A percentile compares a stretch with the other conserved stretches of the same genome.
phyloP scores from a whole-genome alignment of 2,329 filamentous ascomycete genomes.

The Sphaerulina musiva region DNA sequence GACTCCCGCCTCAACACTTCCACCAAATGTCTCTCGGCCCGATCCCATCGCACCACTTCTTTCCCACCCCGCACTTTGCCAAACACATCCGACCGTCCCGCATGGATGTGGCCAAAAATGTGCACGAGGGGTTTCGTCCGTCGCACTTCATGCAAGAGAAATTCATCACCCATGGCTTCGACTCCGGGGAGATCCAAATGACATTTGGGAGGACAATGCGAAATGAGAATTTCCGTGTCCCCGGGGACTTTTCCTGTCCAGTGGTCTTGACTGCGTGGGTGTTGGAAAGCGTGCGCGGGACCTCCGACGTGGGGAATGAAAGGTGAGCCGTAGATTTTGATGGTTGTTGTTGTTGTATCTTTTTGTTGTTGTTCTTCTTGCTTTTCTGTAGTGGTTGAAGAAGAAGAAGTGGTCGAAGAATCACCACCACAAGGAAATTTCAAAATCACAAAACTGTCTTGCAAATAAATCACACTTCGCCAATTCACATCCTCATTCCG shows the following conservation, averaged over 20 bases:
- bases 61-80: slow-evolving; percentile 48
- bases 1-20: slow-evolving; percentile 44
- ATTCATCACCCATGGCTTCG: slow-evolving; percentile 58
- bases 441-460: slow-evolving; percentile 60
- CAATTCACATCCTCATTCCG: slow-evolving; percentile 54
- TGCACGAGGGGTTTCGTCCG: slow-evolving; percentile 68
- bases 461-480: slow-evolving; percentile 66
- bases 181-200: slow-evolving; percentile 58
- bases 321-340: slow-evolving; percentile 74
- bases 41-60: slow-evolving; percentile 67
- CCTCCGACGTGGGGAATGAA: slow-evolving; percentile 66
- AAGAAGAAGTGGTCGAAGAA: not conserved
- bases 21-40: slow-evolving; percentile 65
- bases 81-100: slow-evolving; percentile 40
- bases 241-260: slow-evolving; percentile 66
- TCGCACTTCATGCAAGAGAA: slow-evolving; percentile 64
- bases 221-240: slow-evolving; percentile 71
- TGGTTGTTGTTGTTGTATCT: slow-evolving; percentile 25
- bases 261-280: slow-evolving; percentile 57
- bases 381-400: not conserved
- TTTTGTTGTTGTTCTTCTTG: too few relatives aligned
- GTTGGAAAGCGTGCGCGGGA: slow-evolving; percentile 69
- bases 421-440: slow-evolving; percentile 44
- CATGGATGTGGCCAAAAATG: slow-evolving; percentile 81
- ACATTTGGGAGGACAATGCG: slow-evolving; percentile 69